Conservation (phyloP, 83 land plant genomes). For the Picea engelmannii region DNA sequence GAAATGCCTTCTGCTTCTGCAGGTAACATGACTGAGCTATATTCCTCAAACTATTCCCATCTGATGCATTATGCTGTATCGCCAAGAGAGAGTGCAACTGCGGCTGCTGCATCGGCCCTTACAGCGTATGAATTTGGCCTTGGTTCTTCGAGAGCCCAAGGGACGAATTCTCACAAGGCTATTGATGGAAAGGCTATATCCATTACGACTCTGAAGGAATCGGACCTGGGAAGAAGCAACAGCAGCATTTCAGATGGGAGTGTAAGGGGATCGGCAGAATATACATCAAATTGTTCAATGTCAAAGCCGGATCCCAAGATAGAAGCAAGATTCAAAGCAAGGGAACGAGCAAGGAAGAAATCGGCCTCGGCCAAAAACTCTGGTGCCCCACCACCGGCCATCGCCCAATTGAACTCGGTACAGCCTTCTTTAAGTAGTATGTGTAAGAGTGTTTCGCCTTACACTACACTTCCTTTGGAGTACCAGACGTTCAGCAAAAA, state of each 20-base stretch:
- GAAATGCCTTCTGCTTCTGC: too few species aligned
- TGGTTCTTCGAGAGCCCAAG: too few species aligned
- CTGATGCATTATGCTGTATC: too few species aligned
- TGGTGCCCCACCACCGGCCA: not conserved
- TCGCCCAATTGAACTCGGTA: too few species aligned
- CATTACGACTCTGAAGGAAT: not conserved
- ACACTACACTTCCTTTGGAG: not conserved
- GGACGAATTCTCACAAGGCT: too few species aligned
- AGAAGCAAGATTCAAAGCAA: not conserved
- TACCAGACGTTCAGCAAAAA: not conserved
- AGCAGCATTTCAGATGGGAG: slow-evolving; percentile 15
- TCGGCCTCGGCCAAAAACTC: not conserved
- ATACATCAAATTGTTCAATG: slow-evolving; percentile 4
- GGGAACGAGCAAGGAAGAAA: not conserved
- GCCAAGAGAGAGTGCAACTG: too few species aligned
- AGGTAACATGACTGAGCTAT: too few species aligned
- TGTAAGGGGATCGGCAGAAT: slow-evolving; percentile 4
- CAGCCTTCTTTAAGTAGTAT: not conserved
- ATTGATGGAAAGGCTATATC: too few species aligned
- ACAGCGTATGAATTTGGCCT: too few species aligned
- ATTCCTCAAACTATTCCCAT: too few species aligned
- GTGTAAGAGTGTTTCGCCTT: not conserved
- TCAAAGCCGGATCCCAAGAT: not conserved
- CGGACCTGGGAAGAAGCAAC: slow-evolving; percentile 8
- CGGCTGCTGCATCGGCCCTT: too few species aligned